Base-by-base conservation (phyloP, 1,284 basidiomycete genomes). In the Cryptococcus floricola region DNA sequence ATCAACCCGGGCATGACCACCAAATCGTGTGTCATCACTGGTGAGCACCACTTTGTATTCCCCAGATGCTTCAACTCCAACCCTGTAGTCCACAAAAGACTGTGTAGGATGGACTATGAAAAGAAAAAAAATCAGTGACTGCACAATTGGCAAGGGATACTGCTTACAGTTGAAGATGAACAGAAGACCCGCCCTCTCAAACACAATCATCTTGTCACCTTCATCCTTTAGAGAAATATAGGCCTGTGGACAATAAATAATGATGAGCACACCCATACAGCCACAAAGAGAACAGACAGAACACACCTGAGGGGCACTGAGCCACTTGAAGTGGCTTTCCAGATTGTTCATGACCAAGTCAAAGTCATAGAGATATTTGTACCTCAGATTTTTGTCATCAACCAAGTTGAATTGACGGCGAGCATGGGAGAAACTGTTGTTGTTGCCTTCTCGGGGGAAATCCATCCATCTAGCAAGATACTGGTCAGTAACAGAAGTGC, bases 351-450 rank as follows among this genome's bases (percentile, higher is more conserved):
- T 98, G n/a, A 84, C 89, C 49, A 81, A 81, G 76, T 98, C 95
- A 68, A 97, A 98, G 63, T 87, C 85, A 78, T 96, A 91, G 51
- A 98, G 82, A 75, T 93, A 98, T 76, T 80, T 86, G 81, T 98
- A 98, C 13, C 95, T 86, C 54, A 98, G 80, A 27, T 91, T 63
- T 0, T 70, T 67, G 70, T 98, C 93, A 69, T 97, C 94, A 48
- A 91, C 86, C 23, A 98, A 81, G 74, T 95, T 95, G 87, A 92
- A 98, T 70, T 98, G 95, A 18, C 95, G 85, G 28, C 94, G 85
- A 51, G 93, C 92, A 71, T 97, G 90, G 65, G 95, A 89, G 83
- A 93, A 98, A 10, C 92, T 96, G 77, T 93, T 91, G 67, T 84
- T 83, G 71, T 98, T 98, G 14, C 95, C 95, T 64, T 86, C 90